These are phyloP conservation scores for Candolleomyces eurysporus DNA, from an alignment of 768 basidiomycete species.

Conservation along the genomic window DNA sequence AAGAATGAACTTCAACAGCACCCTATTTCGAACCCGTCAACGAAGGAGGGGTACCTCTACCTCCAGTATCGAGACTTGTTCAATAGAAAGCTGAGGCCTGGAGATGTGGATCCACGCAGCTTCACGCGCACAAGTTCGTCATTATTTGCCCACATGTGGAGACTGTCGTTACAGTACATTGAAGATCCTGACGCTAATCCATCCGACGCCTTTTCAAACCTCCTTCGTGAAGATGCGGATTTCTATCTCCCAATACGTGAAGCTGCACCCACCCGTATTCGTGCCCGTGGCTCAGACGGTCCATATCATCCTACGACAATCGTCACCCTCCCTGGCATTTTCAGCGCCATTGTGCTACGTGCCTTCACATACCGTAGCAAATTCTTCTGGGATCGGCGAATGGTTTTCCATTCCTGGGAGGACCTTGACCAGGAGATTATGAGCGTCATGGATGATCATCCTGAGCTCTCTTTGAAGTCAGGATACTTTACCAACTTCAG, in stretches of 20 bases:
- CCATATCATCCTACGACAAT: conserved; percentile 1
- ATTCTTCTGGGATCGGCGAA: not conserved
- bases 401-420: not conserved
- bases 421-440: not conserved
- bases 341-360: conserved; percentile 9
- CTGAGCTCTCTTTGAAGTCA: not conserved
- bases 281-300: not conserved
- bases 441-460: not conserved
- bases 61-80: not conserved
- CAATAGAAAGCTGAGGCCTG: not conserved
- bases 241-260: conserved; percentile 9
- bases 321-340: conserved; percentile 1
- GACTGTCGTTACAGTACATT: not conserved
- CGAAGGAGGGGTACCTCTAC: not conserved
- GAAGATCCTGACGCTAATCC: not conserved
- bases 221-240: not conserved
- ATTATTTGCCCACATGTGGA: not conserved
- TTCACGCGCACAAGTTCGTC: not conserved
- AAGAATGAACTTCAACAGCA: not conserved
- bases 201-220: not conserved
- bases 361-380: conserved; percentile 3
- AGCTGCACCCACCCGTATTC: not conserved
- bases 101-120: not conserved
- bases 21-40: not conserved
- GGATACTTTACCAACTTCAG: not conserved